Conservation (phyloP, 352 stramenopile genomes). For the Globisporangium barbulae region DNA sequence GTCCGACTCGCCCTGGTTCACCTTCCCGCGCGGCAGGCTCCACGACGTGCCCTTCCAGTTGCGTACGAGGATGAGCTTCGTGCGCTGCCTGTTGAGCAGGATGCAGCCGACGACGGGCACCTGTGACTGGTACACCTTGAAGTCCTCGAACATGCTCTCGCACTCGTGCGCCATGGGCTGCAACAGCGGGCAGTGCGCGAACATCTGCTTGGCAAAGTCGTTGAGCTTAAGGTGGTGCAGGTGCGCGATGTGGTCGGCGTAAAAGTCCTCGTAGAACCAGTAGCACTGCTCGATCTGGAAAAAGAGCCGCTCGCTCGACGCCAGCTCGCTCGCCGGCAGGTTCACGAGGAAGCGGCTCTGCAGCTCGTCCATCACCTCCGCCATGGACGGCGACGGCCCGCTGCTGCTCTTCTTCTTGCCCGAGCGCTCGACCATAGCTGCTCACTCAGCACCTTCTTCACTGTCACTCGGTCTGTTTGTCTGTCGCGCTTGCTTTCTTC, state of each 20-base stretch:
- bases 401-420: slow-evolving; percentile 14
- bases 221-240: slow-evolving; percentile 93
- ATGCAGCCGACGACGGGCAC: slow-evolving; percentile 95
- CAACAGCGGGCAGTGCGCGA: slow-evolving; percentile 89
- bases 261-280: slow-evolving; percentile 98
- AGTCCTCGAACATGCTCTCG: slow-evolving; percentile 92
- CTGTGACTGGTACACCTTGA: slow-evolving; percentile 92
- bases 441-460: background rate
- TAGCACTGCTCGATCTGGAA: slow-evolving; percentile 97
- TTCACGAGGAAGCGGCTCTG: slow-evolving; percentile 96
- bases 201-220: slow-evolving; percentile 92
- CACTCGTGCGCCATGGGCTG: slow-evolving; percentile 82
- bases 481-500: background rate
- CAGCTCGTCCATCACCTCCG: slow-evolving; percentile 95
- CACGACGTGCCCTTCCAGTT: slow-evolving; percentile 92
- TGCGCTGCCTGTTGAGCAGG: slow-evolving; percentile 82
- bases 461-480: background rate
- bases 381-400: slow-evolving; percentile 41
- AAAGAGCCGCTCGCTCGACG: slow-evolving; percentile 92
- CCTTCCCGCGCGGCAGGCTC: slow-evolving; percentile 92
- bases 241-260: slow-evolving; percentile 85
- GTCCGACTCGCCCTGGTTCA: slow-evolving; percentile 91
- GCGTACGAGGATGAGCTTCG: slow-evolving; percentile 88
- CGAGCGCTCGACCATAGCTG: slow-evolving; percentile 9
- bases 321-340: slow-evolving; percentile 88